Percentiles rank a stretch among this genome's conserved stretches.
phyloP scores from a whole-genome alignment of 257 asterid species.

The Handroanthus guayacan region DNA sequence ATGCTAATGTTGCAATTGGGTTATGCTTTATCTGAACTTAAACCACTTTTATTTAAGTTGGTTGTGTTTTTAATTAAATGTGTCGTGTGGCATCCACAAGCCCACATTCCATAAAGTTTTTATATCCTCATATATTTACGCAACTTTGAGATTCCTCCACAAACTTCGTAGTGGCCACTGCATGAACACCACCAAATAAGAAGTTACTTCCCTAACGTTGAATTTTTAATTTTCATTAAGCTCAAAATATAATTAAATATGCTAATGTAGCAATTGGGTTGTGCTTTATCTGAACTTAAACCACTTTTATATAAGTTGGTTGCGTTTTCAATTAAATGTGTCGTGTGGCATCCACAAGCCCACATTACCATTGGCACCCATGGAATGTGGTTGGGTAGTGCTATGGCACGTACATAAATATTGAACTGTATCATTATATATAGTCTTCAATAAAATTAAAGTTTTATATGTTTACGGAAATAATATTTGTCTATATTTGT shows the following conservation, averaged over 20 bases:
- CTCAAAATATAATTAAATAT: background rate
- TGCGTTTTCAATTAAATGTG: conserved; percentile 31
- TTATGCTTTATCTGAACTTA: background rate
- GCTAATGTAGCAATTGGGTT: background rate
- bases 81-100: conserved; percentile 59
- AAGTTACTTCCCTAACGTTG: background rate
- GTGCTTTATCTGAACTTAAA: background rate
- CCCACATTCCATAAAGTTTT: conserved; percentile 22
- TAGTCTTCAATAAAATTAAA: no score
- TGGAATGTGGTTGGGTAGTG: no score
- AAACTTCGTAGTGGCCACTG: conserved; percentile 38
- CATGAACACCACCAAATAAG: background rate
- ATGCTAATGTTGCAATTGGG: background rate
- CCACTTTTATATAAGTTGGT: background rate
- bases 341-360: conserved; percentile 58
- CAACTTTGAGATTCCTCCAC: conserved; percentile 23
- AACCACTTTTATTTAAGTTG: background rate
- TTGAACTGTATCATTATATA: no score
- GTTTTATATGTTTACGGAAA: no score
- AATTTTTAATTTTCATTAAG: background rate
- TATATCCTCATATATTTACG: conserved; percentile 10
- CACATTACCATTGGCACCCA: background rate
- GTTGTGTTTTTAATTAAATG: conserved; percentile 26
- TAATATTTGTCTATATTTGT: no score
- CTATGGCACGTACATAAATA: no score